phyloP scores from a whole-genome alignment of 1,284 basidiomycete genomes.

The Amylostereum areolatum region DNA sequence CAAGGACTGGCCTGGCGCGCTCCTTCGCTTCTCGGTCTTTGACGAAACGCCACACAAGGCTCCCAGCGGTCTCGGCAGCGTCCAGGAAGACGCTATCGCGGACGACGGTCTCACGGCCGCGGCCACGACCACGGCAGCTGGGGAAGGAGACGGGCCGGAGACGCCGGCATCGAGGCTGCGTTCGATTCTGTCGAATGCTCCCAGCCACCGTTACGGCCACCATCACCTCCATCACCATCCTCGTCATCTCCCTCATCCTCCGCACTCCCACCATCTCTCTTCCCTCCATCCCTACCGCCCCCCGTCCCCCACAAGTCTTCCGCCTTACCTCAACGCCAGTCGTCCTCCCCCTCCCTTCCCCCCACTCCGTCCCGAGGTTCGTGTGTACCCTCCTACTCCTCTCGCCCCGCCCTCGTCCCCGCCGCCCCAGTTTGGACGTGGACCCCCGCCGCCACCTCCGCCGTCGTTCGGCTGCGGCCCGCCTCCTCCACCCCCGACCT shows the following conservation, averaged over 20 bases:
- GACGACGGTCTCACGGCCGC: constrained; percentile 4
- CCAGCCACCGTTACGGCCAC: constrained; percentile 6
- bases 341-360: not conserved
- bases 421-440: not conserved
- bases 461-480: constrained; percentile 2
- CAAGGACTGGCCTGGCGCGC: constrained; percentile 45
- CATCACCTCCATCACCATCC: constrained; percentile 5
- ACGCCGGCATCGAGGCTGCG: not conserved
- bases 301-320: too few species aligned
- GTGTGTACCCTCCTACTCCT: not conserved
- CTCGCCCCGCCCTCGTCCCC: too few species aligned
- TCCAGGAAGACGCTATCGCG: constrained; percentile 3
- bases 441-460: not conserved
- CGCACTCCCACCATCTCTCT: not conserved
- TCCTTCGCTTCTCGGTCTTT: constrained; percentile 56
- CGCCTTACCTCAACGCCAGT: too few species aligned
- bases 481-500: constrained; percentile 5
- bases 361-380: not conserved
- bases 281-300: too few species aligned
- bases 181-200: constrained; percentile 2
- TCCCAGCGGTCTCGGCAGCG: constrained; percentile 15
- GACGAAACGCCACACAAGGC: constrained; percentile 43
- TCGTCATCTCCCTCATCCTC: constrained; percentile 4
- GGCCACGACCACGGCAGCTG: not conserved
- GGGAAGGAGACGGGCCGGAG: too few species aligned